Conservation (phyloP, 495 filamentous ascomycete genomes). For the Evansstolkia leycettana region DNA sequence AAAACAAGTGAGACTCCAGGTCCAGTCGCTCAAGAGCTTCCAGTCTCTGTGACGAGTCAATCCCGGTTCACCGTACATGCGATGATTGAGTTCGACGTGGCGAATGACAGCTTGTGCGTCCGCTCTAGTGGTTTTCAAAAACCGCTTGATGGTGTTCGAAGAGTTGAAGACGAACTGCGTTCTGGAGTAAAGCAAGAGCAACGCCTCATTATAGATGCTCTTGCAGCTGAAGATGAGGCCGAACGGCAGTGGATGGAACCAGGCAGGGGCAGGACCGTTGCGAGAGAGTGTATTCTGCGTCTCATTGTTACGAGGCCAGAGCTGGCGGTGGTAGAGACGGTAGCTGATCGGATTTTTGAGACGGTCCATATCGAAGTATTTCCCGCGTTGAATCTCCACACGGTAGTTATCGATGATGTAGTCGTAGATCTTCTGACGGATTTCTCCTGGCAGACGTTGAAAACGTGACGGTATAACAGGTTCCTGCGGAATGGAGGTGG, state of each 20-base stretch:
- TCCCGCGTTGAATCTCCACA: slow-evolving; percentile 1
- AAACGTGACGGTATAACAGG: background rate
- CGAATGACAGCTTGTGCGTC: slow-evolving; percentile 7
- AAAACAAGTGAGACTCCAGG: no score
- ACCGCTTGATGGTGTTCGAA: slow-evolving; percentile 5
- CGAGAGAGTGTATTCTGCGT: background rate
- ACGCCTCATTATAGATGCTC: slow-evolving; percentile 8
- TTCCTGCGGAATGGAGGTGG: no score
- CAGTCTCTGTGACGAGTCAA: slow-evolving; percentile 3
- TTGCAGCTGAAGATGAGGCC: slow-evolving; percentile 7
- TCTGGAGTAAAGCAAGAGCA: slow-evolving; percentile 10
- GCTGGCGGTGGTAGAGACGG: slow-evolving; percentile 3
- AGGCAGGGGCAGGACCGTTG: background rate
- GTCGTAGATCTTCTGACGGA: slow-evolving; percentile 1
- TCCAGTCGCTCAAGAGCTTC: slow-evolving; percentile 12
- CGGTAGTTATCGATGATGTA: slow-evolving; percentile 1
- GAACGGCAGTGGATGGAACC: slow-evolving; percentile 1
- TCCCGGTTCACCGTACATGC: slow-evolving; percentile 16
- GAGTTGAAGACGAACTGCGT: slow-evolving; percentile 14
- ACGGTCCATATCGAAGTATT: background rate
- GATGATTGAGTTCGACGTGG: slow-evolving; percentile 13
- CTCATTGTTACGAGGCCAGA: background rate
- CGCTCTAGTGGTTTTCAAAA: slow-evolving; percentile 3
- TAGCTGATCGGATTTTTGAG: background rate
- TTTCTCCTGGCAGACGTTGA: slow-evolving; percentile 1